Evolutionary conservation across 164 flowering plant genomes (phyloP), one percentile per base, ranked within the genome.

Genomic region (Santalum album): DNA sequence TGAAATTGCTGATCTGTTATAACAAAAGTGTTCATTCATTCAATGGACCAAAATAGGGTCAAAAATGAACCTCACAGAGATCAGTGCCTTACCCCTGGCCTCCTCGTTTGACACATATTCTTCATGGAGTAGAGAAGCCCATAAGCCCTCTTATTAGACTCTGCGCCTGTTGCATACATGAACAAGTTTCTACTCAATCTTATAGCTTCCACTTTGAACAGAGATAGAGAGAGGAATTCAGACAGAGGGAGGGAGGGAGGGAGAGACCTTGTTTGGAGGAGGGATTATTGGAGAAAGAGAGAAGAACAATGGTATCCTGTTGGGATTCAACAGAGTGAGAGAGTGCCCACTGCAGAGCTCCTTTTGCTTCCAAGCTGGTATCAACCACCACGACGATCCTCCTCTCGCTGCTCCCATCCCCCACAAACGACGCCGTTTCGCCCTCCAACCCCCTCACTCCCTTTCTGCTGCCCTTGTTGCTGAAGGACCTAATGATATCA

Each of bases 341-440:
- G 12, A 75, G 55, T 7, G 74, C 71, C 79, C 79, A 75, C 49
- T 75, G 71, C n/a, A 75, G 74, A 48, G 76, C 79, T 2, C 64
- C 74, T 25, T 56, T 72, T 6, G 72, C 67, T 42, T 72, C 79
- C 43, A 52, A 35, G 44, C 78, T 65, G 3, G 70, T 57, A 53
- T 68, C 78, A 36, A 68, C 75, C 51, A 71, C 72, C 29, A 74
- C 73, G 75, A 74, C 67, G 14, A 74, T 60, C 56, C 54, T 72
- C 23, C 63, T 69, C 17, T 65, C n/a, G n/a, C n/a, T 43, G 47
- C 47, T 43, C 14, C 21, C 47, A 16, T 20, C 63, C 16, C 11
- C 32, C 26, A 43, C 52, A 5, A n/a, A 5, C 34, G 23, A 23
- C 23, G 50, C 50, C 23, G 50, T 23, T 23, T 46, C 12, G 22